These are phyloP conservation scores for Meyerozyma carpophila DNA, from an alignment of 1,139 yeast genomes.

Conservation along the genomic window DNA sequence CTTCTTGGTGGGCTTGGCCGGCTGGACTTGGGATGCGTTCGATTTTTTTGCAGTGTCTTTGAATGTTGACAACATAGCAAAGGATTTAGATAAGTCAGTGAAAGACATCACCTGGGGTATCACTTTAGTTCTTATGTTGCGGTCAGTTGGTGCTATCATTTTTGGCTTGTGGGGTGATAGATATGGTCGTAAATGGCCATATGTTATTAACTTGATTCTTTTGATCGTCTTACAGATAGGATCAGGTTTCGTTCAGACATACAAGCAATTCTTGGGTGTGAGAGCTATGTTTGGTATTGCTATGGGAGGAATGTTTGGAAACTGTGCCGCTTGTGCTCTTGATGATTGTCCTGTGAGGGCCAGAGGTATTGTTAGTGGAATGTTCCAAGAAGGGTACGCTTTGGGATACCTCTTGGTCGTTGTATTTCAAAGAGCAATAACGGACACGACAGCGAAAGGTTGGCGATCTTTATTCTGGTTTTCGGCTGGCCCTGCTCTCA, in stretches of 20 bases:
- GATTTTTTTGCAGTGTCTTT: constrained; percentile 10
- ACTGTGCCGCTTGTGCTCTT: constrained; percentile 33
- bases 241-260: constrained; percentile 10
- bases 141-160: constrained; percentile 9
- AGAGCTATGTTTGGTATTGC: constrained; percentile 39
- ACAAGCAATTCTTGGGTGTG: constrained; percentile 32
- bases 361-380: constrained; percentile 36
- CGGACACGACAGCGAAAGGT: constrained; percentile 25
- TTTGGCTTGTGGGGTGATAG: constrained; percentile 10
- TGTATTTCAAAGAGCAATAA: constrained; percentile 36
- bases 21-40: constrained; percentile 10
- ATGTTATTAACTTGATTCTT: constrained; percentile 6
- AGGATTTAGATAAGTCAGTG: constrained; percentile 4
- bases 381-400: constrained; percentile 41
- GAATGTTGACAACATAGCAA: constrained; percentile 6
- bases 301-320: constrained; percentile 41
- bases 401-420: constrained; percentile 40
- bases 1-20: constrained; percentile 8
- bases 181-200: constrained; percentile 9
- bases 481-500: constrained; percentile 37
- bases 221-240: constrained; percentile 8
- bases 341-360: constrained; percentile 34
- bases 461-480: constrained; percentile 43
- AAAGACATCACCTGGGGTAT: constrained; percentile 10
- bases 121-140: constrained; percentile 10